These are phyloP conservation scores for Karstenula rhodostoma DNA, from an alignment of 2,329 filamentous ascomycete genomes.

Conservation along the genomic window DNA sequence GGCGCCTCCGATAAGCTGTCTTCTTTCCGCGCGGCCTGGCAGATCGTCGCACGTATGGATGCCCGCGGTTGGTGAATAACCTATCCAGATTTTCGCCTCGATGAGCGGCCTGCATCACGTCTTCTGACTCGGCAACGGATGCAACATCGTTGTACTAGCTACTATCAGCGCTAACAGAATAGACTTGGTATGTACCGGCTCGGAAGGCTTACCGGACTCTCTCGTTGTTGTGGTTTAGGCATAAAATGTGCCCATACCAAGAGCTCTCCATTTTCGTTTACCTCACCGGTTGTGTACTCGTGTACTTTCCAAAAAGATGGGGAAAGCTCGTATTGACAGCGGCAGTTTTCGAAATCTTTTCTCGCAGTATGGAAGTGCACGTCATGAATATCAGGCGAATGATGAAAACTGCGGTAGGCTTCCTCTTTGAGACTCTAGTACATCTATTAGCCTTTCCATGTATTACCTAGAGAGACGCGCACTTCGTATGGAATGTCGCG, in stretches of 20 bases:
- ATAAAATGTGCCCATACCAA: background rate
- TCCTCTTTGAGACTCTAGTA: background rate
- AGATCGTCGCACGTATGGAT: background rate
- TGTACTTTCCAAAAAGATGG: background rate
- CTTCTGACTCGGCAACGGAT: background rate
- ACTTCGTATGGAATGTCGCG: background rate
- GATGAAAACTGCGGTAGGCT: background rate
- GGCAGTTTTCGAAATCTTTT: background rate
- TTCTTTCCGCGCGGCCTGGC: background rate
- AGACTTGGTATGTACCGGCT: background rate
- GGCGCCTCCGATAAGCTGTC: too few species aligned
- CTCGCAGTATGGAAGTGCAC: background rate
- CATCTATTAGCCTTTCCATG: background rate
- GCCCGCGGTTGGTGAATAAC: background rate
- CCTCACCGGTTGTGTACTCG: background rate
- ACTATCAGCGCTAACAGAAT: background rate
- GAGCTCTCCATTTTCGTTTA: background rate
- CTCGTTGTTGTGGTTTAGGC: background rate
- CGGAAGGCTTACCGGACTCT: background rate
- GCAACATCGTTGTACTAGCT: background rate
- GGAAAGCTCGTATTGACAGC: background rate
- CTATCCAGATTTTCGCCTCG: background rate
- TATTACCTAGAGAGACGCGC: background rate
- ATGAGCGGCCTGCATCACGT: background rate
- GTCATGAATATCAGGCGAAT: background rate